Evolutionary conservation across 352 stramenopile genomes (phyloP).

Genomic region (Phytophthora rubi): DNA sequence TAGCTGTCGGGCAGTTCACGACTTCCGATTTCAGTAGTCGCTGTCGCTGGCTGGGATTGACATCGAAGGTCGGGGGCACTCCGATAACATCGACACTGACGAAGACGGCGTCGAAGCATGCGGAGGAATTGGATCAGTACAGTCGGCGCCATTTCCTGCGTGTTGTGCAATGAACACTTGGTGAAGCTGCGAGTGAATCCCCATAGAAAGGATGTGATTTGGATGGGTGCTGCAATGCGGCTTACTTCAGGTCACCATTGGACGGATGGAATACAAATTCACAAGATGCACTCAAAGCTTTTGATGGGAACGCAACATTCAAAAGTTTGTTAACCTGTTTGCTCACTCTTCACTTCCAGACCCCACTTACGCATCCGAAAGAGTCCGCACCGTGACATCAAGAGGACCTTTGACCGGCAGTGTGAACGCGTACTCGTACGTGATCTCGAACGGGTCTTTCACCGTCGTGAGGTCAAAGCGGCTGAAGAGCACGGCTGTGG

Average conservation of each 20-base stretch:
- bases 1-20: slow-evolving; percentile 22
- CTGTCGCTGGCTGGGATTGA: background rate
- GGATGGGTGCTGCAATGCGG: background rate
- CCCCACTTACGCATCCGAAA: background rate
- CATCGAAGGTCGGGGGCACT: slow-evolving; percentile 10
- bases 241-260: slow-evolving; percentile 2
- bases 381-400: slow-evolving; percentile 5
- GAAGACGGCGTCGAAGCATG: slow-evolving; percentile 16
- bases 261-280: slow-evolving; percentile 1
- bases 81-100: slow-evolving; percentile 11
- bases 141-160: slow-evolving; percentile 17
- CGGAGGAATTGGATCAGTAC: slow-evolving; percentile 17
- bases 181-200: background rate
- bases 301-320: no score
- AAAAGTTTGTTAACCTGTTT: background rate
- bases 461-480: slow-evolving; percentile 43
- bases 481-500: slow-evolving; percentile 42
- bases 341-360: background rate
- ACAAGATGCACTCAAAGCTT: no score
- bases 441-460: slow-evolving; percentile 32
- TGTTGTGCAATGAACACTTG: background rate
- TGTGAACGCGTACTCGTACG: slow-evolving; percentile 34
- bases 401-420: slow-evolving; percentile 29
- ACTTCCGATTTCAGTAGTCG: background rate
- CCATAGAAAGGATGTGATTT: slow-evolving; percentile 3